A percentile compares a stretch with the other conserved stretches of the same genome.
Evolutionary conservation across 768 basidiomycete species (phyloP).

Genomic region (Trametes cubensis): DNA sequence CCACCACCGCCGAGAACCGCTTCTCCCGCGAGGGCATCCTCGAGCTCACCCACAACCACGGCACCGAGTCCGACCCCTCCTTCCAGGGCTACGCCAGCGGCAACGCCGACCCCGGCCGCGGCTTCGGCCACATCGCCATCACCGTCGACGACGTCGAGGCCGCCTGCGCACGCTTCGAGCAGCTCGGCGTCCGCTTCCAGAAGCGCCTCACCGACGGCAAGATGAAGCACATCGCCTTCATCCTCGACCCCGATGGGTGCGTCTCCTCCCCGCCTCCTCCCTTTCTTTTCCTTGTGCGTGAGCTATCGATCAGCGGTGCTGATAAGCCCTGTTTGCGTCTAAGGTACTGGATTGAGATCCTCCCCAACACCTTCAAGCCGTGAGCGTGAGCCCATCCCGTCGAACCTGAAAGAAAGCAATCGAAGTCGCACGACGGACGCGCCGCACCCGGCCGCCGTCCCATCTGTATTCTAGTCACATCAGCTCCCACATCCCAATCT

Average conservation of each 20-base stretch:
- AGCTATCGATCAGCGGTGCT: background rate
- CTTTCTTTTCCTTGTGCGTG: background rate
- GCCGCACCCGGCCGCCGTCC: background rate
- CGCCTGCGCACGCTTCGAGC: conserved; percentile 83
- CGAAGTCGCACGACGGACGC: background rate
- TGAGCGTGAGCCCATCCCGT: background rate
- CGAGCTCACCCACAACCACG: conserved; percentile 88
- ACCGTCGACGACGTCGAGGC: conserved; percentile 79
- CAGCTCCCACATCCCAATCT: too few species aligned
- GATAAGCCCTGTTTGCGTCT: background rate
- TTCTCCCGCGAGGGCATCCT: conserved; percentile 47
- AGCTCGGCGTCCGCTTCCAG: conserved; percentile 80
- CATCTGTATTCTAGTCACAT: conserved; percentile 2
- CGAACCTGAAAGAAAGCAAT: background rate
- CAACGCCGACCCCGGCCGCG: conserved; percentile 78
- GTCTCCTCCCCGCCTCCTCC: conserved; percentile 21
- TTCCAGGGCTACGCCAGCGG: conserved; percentile 87
- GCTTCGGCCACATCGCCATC: conserved; percentile 90
- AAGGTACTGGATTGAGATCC: conserved; percentile 66
- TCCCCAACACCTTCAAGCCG: conserved; percentile 30
- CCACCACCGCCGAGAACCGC: conserved; percentile 25
- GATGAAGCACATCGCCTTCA: conserved; percentile 85
- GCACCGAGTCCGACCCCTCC: conserved; percentile 76
- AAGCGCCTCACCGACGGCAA: conserved; percentile 84
- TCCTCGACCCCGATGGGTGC: conserved; percentile 83